These are phyloP conservation scores for Talaromyces thailandensis DNA, from an alignment of 495 filamentous ascomycete genomes.

Conservation along the genomic window DNA sequence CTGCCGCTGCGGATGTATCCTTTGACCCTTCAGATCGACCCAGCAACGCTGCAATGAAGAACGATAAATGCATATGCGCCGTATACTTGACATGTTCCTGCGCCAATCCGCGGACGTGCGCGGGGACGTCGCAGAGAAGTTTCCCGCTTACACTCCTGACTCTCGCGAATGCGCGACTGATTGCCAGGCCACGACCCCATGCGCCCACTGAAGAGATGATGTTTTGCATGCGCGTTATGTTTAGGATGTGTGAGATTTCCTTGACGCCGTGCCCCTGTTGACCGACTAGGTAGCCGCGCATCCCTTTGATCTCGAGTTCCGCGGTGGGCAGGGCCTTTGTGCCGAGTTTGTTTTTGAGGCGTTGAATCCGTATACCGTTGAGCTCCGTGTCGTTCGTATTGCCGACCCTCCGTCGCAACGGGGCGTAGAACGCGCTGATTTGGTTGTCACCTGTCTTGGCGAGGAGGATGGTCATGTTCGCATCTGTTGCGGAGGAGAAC, in stretches of 20 bases:
- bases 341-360: slow-evolving; percentile 63
- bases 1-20: slow-evolving; percentile 1
- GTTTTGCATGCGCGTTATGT: slow-evolving; percentile 59
- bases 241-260: slow-evolving; percentile 58
- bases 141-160: slow-evolving; percentile 39
- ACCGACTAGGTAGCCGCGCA: slow-evolving; percentile 58
- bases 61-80: slow-evolving; percentile 48
- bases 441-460: slow-evolving; percentile 47
- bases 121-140: slow-evolving; percentile 43
- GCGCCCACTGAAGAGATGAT: slow-evolving; percentile 46
- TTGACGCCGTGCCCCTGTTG: slow-evolving; percentile 52
- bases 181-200: slow-evolving; percentile 51
- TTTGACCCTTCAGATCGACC: slow-evolving; percentile 35
- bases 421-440: slow-evolving; percentile 59
- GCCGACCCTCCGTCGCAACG: slow-evolving; percentile 40
- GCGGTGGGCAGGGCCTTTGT: slow-evolving; percentile 62
- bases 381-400: slow-evolving; percentile 27
- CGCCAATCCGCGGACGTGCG: slow-evolving; percentile 55
- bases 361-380: slow-evolving; percentile 60
- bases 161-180: slow-evolving; percentile 49
- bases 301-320: slow-evolving; percentile 52
- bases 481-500: slow-evolving; percentile 69
- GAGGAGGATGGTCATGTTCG: slow-evolving; percentile 59
- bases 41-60: slow-evolving; percentile 51
- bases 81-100: slow-evolving; percentile 43